Evolutionary conservation across 2,329 filamentous ascomycete species (phyloP).

Genomic region (Hymenoscyphus fraxineus): DNA sequence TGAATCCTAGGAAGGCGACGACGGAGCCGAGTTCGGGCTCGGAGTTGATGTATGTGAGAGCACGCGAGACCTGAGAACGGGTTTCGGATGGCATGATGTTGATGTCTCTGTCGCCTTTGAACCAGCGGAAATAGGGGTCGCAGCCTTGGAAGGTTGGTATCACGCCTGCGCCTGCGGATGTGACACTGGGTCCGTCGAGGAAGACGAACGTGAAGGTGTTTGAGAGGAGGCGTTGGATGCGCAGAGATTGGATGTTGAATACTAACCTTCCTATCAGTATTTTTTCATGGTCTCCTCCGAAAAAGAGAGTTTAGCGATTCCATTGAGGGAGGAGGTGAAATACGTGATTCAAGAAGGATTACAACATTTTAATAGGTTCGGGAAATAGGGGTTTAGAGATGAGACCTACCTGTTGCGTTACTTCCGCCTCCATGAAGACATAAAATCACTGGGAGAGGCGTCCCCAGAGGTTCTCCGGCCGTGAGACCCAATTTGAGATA

Average conservation of each 20-base stretch:
- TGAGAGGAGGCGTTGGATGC: slow-evolving; percentile 15
- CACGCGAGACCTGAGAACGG: background rate
- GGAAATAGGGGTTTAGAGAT: background rate
- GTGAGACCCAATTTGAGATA: slow-evolving; percentile 5
- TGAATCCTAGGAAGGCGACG: slow-evolving; percentile 62
- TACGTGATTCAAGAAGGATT: background rate
- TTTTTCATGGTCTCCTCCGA: background rate
- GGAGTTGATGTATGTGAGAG: slow-evolving; percentile 2
- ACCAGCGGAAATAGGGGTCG: slow-evolving; percentile 19
- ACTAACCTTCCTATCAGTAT: slow-evolving; percentile 3
- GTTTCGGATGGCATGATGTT: slow-evolving; percentile 10
- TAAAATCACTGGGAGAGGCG: slow-evolving; percentile 16
- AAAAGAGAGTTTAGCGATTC: too few relatives aligned
- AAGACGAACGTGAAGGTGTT: slow-evolving; percentile 18
- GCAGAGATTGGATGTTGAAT: slow-evolving; percentile 19
- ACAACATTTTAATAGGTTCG: background rate
- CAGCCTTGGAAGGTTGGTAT: slow-evolving; percentile 21
- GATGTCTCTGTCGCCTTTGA: slow-evolving; percentile 4
- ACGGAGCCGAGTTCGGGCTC: slow-evolving; percentile 25
- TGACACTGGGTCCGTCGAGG: slow-evolving; percentile 16
- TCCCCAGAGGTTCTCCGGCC: background rate
- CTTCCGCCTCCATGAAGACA: slow-evolving; percentile 19
- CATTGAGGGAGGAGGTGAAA: background rate
- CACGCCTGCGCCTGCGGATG: slow-evolving; percentile 17
- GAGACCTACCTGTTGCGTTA: slow-evolving; percentile 4